Percentiles rank a stretch among this genome's conserved stretches.
phyloP scores from a whole-genome alignment of 768 basidiomycete species.

The Hericium coralloides region DNA sequence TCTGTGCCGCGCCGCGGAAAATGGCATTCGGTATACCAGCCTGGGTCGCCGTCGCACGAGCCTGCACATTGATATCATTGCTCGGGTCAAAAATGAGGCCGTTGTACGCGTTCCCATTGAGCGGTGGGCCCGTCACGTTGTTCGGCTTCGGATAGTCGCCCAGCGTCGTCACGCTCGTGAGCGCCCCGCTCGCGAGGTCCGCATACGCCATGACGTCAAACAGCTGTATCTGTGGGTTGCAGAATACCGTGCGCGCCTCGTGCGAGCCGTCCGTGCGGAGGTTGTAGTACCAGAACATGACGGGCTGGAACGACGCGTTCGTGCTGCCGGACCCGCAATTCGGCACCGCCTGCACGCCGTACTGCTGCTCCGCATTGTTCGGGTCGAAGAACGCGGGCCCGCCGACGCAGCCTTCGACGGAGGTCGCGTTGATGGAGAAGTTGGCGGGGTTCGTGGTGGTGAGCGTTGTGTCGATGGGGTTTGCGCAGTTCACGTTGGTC shows the following conservation, averaged over 20 bases:
- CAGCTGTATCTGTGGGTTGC: conserved; percentile 39
- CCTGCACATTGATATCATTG: conserved; percentile 37
- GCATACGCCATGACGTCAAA: conserved; percentile 35
- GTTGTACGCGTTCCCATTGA: conserved; percentile 45
- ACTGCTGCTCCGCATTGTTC: conserved; percentile 33
- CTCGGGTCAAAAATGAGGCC: conserved; percentile 22
- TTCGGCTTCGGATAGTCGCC: conserved; percentile 29
- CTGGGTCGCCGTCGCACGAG: conserved; percentile 39
- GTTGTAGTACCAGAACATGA: conserved; percentile 63
- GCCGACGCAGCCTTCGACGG: conserved; percentile 36
- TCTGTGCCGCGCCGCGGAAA: conserved; percentile 39
- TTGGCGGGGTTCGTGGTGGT: conserved; percentile 19
- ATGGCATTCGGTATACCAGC: conserved; percentile 56
- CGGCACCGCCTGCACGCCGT: conserved; percentile 34
- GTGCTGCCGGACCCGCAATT: conserved; percentile 22
- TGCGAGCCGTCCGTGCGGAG: conserved; percentile 18
- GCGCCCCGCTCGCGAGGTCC: conserved; percentile 33
- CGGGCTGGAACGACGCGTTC: conserved; percentile 37
- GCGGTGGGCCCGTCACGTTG: conserved; percentile 41
- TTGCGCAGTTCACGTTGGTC: conserved; percentile 39
- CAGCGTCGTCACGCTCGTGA: conserved; percentile 28
- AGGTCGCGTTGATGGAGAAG: conserved; percentile 35
- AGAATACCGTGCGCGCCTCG: conserved; percentile 45
- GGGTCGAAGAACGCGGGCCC: conserved; percentile 30
- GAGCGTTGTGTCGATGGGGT: conserved; percentile 20